These are phyloP conservation scores for Pisolithus sp. DNA, from an alignment of 768 basidiomycete genomes.

Conservation along the genomic window DNA sequence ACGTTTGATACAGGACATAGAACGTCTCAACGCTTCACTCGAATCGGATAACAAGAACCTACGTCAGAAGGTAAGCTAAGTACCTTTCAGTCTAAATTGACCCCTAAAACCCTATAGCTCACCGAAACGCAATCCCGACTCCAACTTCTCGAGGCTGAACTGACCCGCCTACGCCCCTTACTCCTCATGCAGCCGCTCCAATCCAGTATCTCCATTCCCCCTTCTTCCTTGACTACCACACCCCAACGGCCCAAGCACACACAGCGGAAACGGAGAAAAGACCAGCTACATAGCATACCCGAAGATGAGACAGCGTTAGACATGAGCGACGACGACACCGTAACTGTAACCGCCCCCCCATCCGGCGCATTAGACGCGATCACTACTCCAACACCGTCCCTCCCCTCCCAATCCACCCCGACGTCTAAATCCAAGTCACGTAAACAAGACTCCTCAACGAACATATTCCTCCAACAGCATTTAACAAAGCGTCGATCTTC, in stretches of 20 bases:
- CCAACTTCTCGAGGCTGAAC: conserved; percentile 53
- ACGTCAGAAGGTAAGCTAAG: conserved; percentile 47
- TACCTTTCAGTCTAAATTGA: conserved; percentile 1
- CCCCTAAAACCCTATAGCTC: conserved; percentile 36
- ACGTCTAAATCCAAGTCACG: conserved; percentile 20
- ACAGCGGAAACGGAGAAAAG: conserved; percentile 24
- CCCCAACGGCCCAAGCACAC: conserved; percentile 16
- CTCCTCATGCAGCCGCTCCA: conserved; percentile 57
- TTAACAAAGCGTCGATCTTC: conserved; percentile 20
- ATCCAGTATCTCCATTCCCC: conserved; percentile 10
- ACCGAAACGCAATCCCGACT: conserved; percentile 50
- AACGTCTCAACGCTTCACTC: conserved; percentile 41
- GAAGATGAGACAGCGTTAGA: conserved; percentile 22
- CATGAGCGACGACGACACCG: conserved; percentile 21
- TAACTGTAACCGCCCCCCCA: neutral
- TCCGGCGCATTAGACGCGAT: conserved; percentile 5
- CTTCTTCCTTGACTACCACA: conserved; percentile 1
- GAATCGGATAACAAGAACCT: conserved; percentile 59
- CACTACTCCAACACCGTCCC: conserved; percentile 12
- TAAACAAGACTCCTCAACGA: conserved; percentile 14
- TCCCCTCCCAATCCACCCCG: conserved; percentile 12
- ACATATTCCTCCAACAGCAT: conserved; percentile 3
- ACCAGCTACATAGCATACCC: conserved; percentile 4
- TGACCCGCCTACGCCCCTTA: conserved; percentile 58
- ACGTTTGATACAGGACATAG: conserved; percentile 42